Percentiles rank a stretch among this genome's conserved stretches.
These are phyloP conservation scores for Penicillium italicum DNA, from an alignment of 2,329 filamentous ascomycete genomes.

Conservation along the genomic window DNA sequence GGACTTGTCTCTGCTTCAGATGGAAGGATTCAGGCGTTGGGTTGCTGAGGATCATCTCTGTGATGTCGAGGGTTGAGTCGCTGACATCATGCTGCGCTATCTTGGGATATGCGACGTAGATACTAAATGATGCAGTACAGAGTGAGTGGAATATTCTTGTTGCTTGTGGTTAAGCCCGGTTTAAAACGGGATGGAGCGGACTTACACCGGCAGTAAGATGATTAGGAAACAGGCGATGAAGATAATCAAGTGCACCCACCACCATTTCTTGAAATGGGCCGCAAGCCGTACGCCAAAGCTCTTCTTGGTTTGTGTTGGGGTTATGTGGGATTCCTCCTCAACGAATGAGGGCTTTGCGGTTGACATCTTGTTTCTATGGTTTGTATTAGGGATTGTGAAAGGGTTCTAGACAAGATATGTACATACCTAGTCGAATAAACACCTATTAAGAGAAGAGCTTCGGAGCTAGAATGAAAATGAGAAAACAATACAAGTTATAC, in stretches of 20 bases:
- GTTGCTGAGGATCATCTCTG: slow-evolving; percentile 49
- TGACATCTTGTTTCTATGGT: slow-evolving; percentile 13
- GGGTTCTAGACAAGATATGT: not conserved
- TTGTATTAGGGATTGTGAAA: not conserved
- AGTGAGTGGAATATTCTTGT: not conserved
- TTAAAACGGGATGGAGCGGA: slow-evolving; percentile 4
- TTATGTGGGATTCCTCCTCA: slow-evolving; percentile 19
- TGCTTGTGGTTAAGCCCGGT: not conserved
- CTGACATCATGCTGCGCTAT: slow-evolving; percentile 56
- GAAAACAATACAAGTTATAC: not conserved
- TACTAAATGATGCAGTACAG: slow-evolving; percentile 32
- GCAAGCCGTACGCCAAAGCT: slow-evolving; percentile 27
- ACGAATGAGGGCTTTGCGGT: slow-evolving; percentile 22
- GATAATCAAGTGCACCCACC: slow-evolving; percentile 54
- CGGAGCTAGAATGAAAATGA: not conserved
- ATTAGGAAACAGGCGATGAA: slow-evolving; percentile 52
- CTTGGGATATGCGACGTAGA: slow-evolving; percentile 58
- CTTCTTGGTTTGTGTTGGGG: slow-evolving; percentile 15
- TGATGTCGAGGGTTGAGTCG: slow-evolving; percentile 50
- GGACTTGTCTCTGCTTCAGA: slow-evolving; percentile 48
- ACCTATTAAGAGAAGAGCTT: not conserved
- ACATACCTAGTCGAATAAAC: not conserved
- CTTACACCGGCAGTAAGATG: slow-evolving; percentile 56
- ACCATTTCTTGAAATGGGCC: slow-evolving; percentile 45
- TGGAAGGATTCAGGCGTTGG: slow-evolving; percentile 49